Base-by-base conservation (phyloP, 2,329 filamentous ascomycete species). In the Monilinia vaccinii-corymbosi region DNA sequence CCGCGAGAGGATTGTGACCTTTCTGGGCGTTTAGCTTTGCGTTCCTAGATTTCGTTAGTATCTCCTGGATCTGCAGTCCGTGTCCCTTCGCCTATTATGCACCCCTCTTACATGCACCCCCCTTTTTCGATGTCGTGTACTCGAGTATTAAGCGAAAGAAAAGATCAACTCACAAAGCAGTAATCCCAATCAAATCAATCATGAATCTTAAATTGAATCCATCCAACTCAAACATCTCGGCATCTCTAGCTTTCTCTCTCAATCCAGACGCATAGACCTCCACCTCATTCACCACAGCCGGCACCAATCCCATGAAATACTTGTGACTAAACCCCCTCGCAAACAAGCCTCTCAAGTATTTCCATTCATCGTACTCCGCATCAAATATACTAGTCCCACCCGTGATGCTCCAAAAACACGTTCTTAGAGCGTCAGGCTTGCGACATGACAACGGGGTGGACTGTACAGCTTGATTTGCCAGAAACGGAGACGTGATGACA, bases 181-280 rank as follows among this genome's bases (percentile, higher is more conserved):
- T 58, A 31, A 56, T 60, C 28, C 64, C 64, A 53, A 67, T 67
- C 31, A 67, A 57, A 40, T 68, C 65, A 59, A 68, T 66, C 23
- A 60, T 67, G 40, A 68, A 68, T 9, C 60, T 47, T 31, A 63
- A 58, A 9, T 62, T 61, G 7, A 61, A 48, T 4, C 60, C 50
- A 46, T 67, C 66, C 34, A 66, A 21, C 2, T 50, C 60, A 51
- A 66, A 64, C n/a, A 65, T 63, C 36, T 62, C 58, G 1, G 60
- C 60, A 25, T 60, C 61, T 10, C 38, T 53, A n/a, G 65, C 64
- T 38, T 64, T 60, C 23, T 66, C 61, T 40, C 56, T 60, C 21
- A 56, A 28, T 11, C 28, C 53, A 10, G 21, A 23, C 16, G 42
- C 18, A n/a, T 56, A 56, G 18, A 46, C 36, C 25, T n/a, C 53